Evolutionary conservation across 768 basidiomycete genomes (phyloP).

Genomic region (Tremella yokohamensis): DNA sequence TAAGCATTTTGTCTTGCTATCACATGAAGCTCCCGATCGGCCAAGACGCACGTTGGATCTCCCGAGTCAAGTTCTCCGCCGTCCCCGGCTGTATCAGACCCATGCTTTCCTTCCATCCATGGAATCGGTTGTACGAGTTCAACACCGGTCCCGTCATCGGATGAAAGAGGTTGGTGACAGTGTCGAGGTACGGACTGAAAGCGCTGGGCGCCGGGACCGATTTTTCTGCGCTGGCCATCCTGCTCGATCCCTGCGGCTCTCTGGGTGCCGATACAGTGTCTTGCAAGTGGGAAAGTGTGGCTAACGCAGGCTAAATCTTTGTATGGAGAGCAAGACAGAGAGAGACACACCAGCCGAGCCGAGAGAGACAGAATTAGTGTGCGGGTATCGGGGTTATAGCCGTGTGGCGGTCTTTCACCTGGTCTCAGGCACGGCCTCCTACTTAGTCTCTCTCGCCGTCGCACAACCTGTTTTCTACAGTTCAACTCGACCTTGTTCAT

Average conservation of each 20-base stretch:
- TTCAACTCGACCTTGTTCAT: not conserved
- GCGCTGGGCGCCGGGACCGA: slow-evolving; percentile 36
- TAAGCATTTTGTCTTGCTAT: not conserved
- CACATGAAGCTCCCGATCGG: not conserved
- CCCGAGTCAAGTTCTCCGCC: slow-evolving; percentile 86
- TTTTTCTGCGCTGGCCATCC: slow-evolving; percentile 10
- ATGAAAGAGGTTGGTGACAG: slow-evolving; percentile 41
- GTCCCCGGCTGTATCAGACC: slow-evolving; percentile 87
- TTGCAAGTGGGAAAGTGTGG: no score
- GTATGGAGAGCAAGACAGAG: no score
- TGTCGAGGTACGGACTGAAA: slow-evolving; percentile 46
- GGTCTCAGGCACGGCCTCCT: not conserved
- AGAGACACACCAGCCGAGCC: not conserved
- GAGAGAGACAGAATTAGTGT: not conserved
- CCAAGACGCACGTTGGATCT: slow-evolving; percentile 70
- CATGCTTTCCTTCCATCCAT: slow-evolving; percentile 74
- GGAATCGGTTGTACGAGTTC: slow-evolving; percentile 67
- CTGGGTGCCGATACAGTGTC: not conserved
- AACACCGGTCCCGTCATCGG: slow-evolving; percentile 58
- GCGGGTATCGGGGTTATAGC: slow-evolving; percentile 1
- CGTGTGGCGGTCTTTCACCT: slow-evolving; percentile 1
- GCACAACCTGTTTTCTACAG: not conserved
- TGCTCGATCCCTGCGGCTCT: slow-evolving; percentile 2
- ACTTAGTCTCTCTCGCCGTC: slow-evolving; percentile 1
- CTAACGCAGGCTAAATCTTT: no score